phyloP scores from a whole-genome alignment of 257 asterid genomes.

The Scutellaria baicalensis region DNA sequence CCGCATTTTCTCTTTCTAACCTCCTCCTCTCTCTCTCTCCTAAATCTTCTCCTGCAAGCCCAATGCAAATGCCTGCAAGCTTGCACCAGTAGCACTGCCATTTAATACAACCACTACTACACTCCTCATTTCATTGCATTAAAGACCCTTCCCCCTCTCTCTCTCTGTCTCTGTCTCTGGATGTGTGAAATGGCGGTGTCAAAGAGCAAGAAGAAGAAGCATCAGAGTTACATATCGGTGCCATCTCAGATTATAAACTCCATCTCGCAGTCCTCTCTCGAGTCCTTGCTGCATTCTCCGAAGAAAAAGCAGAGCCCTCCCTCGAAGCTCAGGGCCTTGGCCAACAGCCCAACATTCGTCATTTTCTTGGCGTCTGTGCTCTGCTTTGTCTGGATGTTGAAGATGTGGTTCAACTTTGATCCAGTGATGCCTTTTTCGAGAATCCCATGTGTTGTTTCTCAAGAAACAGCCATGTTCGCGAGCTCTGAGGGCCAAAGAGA shows the following conservation, averaged over 20 bases:
- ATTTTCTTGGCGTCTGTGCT: constrained; percentile 37
- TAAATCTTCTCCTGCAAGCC: constrained; percentile 27
- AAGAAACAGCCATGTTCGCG: constrained; percentile 21
- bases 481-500: constrained; percentile 13
- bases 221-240: constrained; percentile 72
- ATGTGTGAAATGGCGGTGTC: constrained; percentile 66
- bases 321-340: constrained; percentile 27
- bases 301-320: constrained; percentile 42
- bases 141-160: background rate
- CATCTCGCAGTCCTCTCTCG: constrained; percentile 67
- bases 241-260: constrained; percentile 79
- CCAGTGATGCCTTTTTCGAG: constrained; percentile 37
- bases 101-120: constrained; percentile 5
- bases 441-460: constrained; percentile 49
- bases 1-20: constrained; percentile 21
- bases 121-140: background rate
- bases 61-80: background rate
- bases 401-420: constrained; percentile 44
- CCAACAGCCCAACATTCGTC: constrained; percentile 50
- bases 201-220: constrained; percentile 59
- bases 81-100: background rate
- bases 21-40: constrained; percentile 11
- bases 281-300: constrained; percentile 62
- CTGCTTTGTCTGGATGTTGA: constrained; percentile 56
- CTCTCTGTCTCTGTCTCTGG: background rate